Conservation (phyloP, 2,329 filamentous ascomycete species). For the Trichoderma semiorbis region DNA sequence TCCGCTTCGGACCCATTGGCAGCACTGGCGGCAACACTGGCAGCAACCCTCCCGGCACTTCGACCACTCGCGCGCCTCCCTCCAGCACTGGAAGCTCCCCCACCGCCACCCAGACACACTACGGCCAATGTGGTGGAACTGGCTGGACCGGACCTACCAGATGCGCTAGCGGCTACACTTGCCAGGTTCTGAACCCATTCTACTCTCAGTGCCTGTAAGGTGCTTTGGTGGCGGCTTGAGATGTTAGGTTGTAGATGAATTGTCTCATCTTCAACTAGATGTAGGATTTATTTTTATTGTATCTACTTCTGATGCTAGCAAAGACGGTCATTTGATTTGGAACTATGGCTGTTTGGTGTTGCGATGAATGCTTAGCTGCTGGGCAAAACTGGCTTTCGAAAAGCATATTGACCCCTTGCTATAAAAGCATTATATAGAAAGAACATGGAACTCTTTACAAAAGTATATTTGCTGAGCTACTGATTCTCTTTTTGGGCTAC, state of each 20-base stretch:
- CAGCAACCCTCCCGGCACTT: conserved; percentile 15
- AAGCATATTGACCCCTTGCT: not conserved
- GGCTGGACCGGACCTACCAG: conserved; percentile 35
- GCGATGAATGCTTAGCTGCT: not conserved
- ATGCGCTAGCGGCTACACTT: conserved; percentile 36
- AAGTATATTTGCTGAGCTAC: not conserved
- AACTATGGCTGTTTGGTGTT: not conserved
- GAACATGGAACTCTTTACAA: not conserved
- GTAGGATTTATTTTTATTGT: not conserved
- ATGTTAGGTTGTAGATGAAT: not conserved
- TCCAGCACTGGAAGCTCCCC: not conserved
- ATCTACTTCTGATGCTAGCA: not conserved
- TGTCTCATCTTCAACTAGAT: not conserved
- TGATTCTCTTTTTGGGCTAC: not conserved
- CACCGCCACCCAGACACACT: conserved; percentile 25
- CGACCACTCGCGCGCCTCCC: not conserved
- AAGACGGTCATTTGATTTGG: not conserved
- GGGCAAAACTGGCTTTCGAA: not conserved
- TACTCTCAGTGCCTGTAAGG: conserved; percentile 42
- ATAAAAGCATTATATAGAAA: not conserved
- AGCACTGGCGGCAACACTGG: conserved; percentile 39
- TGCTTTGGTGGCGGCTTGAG: not conserved
- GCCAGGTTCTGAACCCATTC: conserved; percentile 37
- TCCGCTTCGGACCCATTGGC: conserved; percentile 54
- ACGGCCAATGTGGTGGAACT: conserved; percentile 38